These are phyloP conservation scores for Allantophomopsis cytisporea DNA, from an alignment of 2,329 filamentous ascomycete species.

Conservation along the genomic window DNA sequence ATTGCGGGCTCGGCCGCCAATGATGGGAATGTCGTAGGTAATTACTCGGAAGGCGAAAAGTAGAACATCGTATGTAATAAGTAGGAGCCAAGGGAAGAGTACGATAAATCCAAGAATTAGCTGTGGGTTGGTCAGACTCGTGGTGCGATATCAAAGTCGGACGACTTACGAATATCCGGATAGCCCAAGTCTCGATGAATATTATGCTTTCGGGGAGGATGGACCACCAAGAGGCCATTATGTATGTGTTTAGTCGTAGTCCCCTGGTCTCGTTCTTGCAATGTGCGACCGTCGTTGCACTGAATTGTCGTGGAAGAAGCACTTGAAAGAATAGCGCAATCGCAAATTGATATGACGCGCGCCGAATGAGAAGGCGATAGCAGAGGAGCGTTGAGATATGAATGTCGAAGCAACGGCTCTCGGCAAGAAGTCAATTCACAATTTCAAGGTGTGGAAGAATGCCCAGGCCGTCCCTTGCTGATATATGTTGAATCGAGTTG, in stretches of 20 bases:
- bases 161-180: conserved; percentile 43
- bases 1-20: conserved; percentile 47
- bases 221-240: conserved; percentile 37
- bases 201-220: conserved; percentile 45
- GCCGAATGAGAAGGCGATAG: too few species aligned
- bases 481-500: too few species aligned
- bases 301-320: too few species aligned
- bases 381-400: too few species aligned
- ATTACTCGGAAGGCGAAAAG: conserved; percentile 46
- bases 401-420: too few species aligned
- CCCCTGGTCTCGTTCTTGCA: too few species aligned
- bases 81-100: conserved; percentile 46
- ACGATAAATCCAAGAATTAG: conserved; percentile 44
- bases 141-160: conserved; percentile 1
- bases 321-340: too few species aligned
- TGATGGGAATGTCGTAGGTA: conserved; percentile 41
- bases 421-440: too few species aligned
- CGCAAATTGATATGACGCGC: too few species aligned
- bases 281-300: too few species aligned
- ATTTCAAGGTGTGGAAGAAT: too few species aligned
- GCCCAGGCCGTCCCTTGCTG: too few species aligned
- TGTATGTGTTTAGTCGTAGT: not conserved
- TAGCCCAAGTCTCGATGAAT: conserved; percentile 46
- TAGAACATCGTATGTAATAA: conserved; percentile 49
- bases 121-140: conserved; percentile 22